Conservation (phyloP, 192 early-diverging fungal species). For the Coemansia sp. region DNA sequence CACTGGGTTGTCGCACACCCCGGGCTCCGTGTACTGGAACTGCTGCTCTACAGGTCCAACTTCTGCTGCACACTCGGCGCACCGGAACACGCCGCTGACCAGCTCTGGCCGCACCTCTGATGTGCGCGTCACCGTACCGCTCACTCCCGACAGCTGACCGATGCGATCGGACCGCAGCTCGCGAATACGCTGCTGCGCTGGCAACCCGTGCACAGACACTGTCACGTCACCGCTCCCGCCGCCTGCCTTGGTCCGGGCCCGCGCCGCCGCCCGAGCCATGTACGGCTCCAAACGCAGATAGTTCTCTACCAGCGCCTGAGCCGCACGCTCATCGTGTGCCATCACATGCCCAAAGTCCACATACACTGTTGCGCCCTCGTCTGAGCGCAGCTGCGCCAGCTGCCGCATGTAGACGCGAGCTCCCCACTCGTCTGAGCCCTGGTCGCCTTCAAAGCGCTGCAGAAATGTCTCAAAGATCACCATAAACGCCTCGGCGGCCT, state of each 20-base stretch:
- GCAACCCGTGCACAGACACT: conserved; percentile 67
- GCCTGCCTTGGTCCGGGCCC: conserved; percentile 10
- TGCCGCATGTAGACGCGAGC: conserved; percentile 66
- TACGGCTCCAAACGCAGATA: conserved; percentile 85
- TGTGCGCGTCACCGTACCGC: conserved; percentile 94
- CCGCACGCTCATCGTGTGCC: conserved; percentile 57
- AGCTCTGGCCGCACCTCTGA: conserved; percentile 97
- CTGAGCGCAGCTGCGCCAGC: conserved; percentile 56
- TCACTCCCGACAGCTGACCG: conserved; percentile 76
- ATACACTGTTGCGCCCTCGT: conserved; percentile 65
- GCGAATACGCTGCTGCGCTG: conserved; percentile 65
- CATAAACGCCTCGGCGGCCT: conserved; percentile 64
- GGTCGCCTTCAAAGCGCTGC: conserved; percentile 46
- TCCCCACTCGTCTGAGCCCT: conserved; percentile 13
- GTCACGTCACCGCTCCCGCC: conserved; percentile 11
- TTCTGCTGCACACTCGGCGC: conserved; percentile 75
- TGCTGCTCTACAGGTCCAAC: conserved; percentile 90
- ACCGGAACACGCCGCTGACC: conserved; percentile 84
- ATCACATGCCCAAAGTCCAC: conserved; percentile 72
- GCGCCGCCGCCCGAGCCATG: conserved; percentile 79
- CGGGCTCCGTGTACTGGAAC: conserved; percentile 95
- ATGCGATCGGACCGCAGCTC: conserved; percentile 79
- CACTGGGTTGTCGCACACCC: conserved; percentile 73
- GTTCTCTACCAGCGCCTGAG: conserved; percentile 63
- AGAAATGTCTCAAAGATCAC: conserved; percentile 71